Conservation (phyloP, 2,329 filamentous ascomycete genomes). For the Ophiosphaerella herpotricha region DNA sequence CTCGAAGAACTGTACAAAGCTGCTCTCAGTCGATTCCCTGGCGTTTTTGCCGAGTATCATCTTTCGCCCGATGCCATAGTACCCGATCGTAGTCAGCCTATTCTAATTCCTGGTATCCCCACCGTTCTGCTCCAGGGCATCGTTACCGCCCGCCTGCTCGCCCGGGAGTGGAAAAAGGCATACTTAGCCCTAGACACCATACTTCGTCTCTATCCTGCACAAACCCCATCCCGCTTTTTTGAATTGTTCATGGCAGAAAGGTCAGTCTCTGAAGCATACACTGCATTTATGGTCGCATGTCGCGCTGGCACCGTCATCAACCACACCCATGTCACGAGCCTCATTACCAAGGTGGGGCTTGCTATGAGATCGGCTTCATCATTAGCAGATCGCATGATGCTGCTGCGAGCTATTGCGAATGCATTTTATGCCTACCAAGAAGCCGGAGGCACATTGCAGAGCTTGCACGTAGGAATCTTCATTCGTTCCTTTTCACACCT, state of each 20-base stretch:
- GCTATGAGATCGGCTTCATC: conserved; percentile 17
- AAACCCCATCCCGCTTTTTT: conserved; percentile 50
- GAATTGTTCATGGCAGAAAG: conserved; percentile 52
- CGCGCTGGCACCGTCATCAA: conserved; percentile 48
- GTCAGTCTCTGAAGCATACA: conserved; percentile 53
- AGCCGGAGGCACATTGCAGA: conserved; percentile 42
- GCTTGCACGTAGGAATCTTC: conserved; percentile 46
- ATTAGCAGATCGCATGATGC: conserved; percentile 26
- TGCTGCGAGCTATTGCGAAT: conserved; percentile 48
- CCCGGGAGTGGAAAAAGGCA: conserved; percentile 53
- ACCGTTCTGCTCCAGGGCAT: conserved; percentile 55
- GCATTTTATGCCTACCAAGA: conserved; percentile 50
- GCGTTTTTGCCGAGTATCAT: conserved; percentile 53
- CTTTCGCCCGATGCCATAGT: conserved; percentile 54
- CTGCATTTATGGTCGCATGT: conserved; percentile 54
- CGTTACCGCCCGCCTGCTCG: conserved; percentile 51
- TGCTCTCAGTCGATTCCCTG: conserved; percentile 54
- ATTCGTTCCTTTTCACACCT: conserved; percentile 40
- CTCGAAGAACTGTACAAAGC: conserved; percentile 53
- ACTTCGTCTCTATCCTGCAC: conserved; percentile 52
- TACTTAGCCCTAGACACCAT: conserved; percentile 57
- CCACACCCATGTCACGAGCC: conserved; percentile 33
- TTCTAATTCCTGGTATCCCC: conserved; percentile 43
- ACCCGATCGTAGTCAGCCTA: conserved; percentile 46
- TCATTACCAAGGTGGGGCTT: conserved; percentile 41